A percentile compares a stretch with the other conserved stretches of the same genome.
These are phyloP conservation scores for Cylindrodendrum hubeiense DNA, from an alignment of 2,329 filamentous ascomycete genomes.

Conservation along the genomic window DNA sequence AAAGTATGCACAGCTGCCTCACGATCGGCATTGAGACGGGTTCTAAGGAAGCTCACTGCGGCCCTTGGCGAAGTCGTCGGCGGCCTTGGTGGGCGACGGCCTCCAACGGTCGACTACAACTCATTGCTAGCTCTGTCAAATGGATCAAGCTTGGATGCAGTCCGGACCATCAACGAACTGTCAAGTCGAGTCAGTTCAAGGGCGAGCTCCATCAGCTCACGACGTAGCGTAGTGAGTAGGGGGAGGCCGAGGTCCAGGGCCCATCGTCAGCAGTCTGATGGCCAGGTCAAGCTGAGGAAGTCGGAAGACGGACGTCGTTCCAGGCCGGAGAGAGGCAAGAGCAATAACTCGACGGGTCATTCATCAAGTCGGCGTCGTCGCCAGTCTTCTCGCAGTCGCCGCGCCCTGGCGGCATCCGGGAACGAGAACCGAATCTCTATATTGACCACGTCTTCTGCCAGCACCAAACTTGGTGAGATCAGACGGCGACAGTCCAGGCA, in stretches of 20 bases:
- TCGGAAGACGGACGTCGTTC: constrained; percentile 9
- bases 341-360: constrained; percentile 20
- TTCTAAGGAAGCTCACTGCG: constrained; percentile 58
- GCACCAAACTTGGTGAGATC: constrained; percentile 61
- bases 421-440: constrained; percentile 40
- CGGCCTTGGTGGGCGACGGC: constrained; percentile 47
- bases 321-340: constrained; percentile 25
- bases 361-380: constrained; percentile 27
- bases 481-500: constrained; percentile 37
- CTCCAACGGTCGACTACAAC: constrained; percentile 56
- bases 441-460: constrained; percentile 56
- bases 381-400: constrained; percentile 15
- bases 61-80: constrained; percentile 56
- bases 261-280: constrained; percentile 22
- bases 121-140: constrained; percentile 62
- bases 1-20: constrained; percentile 49
- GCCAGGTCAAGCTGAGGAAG: constrained; percentile 18
- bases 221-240: constrained; percentile 33
- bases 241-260: constrained; percentile 31
- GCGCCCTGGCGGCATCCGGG: constrained; percentile 12
- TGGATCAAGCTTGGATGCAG: constrained; percentile 60
- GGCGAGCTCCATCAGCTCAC: constrained; percentile 30
- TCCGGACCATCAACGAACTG: constrained; percentile 62
- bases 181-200: constrained; percentile 50
- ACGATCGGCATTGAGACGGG: constrained; percentile 53